phyloP scores from a whole-genome alignment of 257 asterid genomes.

The Ilex asprella region DNA sequence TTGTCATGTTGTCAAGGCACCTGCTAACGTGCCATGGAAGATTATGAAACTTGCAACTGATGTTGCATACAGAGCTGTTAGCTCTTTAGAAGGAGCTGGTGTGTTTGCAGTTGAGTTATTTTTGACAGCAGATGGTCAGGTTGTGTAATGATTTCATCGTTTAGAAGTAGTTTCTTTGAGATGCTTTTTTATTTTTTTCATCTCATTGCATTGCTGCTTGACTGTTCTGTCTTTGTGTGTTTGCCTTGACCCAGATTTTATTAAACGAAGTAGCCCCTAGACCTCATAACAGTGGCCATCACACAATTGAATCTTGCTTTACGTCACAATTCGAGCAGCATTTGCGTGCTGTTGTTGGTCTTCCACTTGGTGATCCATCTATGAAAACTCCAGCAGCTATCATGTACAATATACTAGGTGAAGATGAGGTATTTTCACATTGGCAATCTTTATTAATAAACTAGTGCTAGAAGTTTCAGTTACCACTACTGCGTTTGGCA shows the following conservation, averaged over 20 bases:
- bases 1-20: constrained; percentile 92
- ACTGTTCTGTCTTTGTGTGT: constrained; percentile 9
- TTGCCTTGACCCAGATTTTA: constrained; percentile 50
- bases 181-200: too few relatives aligned
- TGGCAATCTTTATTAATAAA: too few relatives aligned
- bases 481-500: too few relatives aligned
- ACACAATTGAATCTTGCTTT: constrained; percentile 80
- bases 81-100: constrained; percentile 96
- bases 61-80: constrained; percentile 71
- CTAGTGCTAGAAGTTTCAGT: too few relatives aligned
- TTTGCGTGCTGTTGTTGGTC: constrained; percentile 88
- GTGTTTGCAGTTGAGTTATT: constrained; percentile 89
- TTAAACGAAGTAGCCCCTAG: constrained; percentile 97
- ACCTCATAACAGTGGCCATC: constrained; percentile 99
- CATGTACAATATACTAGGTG: constrained; percentile 95
- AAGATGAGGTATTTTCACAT: constrained; percentile 57
- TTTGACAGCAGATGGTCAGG: constrained; percentile 91
- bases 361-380: constrained; percentile 93
- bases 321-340: constrained; percentile 97
- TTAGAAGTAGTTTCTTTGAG: too few relatives aligned
- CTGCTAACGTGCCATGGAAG: constrained; percentile 82
- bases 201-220: constrained; percentile 2
- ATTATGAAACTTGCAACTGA: constrained; percentile 69
- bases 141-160: constrained; percentile 16
- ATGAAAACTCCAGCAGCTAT: constrained; percentile 80